Base-by-base conservation (phyloP, 2,329 filamentous ascomycete species). In the Calonectria hawksworthii region DNA sequence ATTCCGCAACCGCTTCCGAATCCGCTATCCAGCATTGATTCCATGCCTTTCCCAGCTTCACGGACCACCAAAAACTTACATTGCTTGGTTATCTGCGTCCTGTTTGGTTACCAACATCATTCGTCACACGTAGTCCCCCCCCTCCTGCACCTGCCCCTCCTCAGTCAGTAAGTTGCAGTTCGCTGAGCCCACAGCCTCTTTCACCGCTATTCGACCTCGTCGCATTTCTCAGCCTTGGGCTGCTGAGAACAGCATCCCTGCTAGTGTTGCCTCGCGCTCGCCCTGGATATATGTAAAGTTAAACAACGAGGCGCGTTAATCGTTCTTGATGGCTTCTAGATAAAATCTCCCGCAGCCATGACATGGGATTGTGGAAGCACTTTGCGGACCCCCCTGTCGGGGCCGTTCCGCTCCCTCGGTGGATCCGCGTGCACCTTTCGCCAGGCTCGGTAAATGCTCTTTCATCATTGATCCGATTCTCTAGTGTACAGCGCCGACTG, bases 401-500 rank as follows among this genome's bases (percentile, higher is more conserved):
- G 54, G 14, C 70, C 64, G 52, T 75, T 79, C 69, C 66, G 64
- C 64, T 72, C 66, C 21, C 65, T 75, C 28, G 64, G 72, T 72
- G 66, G 56, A 68, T 71, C 50, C 50, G 64, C 65, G 56, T 59
- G 70, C 70, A 52, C 41, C 68, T 54, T 54, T 54, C 30, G 47
- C 51, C 54, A 80, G 75, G 54, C 68, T 75, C 74, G 72, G 73
- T 75, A 75, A 79, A 79, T 67, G 61, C 52, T 72, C 70, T 76
- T 70, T 70, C 70, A 76, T 80, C 75, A 78, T 80, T 80, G 75
- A 76, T 81, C 73, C 72, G 78, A 76, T 79, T 77, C 80, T 79
- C 75, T 82, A 82, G 75, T 82, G 76, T 82, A 82, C 81, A 82
- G 77, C 74, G 68, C 77, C 76, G 72, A 75, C 73, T 73, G 70